These are phyloP conservation scores for Diaporthe sp. DNA, from an alignment of 2,329 filamentous ascomycete genomes.

Conservation along the genomic window DNA sequence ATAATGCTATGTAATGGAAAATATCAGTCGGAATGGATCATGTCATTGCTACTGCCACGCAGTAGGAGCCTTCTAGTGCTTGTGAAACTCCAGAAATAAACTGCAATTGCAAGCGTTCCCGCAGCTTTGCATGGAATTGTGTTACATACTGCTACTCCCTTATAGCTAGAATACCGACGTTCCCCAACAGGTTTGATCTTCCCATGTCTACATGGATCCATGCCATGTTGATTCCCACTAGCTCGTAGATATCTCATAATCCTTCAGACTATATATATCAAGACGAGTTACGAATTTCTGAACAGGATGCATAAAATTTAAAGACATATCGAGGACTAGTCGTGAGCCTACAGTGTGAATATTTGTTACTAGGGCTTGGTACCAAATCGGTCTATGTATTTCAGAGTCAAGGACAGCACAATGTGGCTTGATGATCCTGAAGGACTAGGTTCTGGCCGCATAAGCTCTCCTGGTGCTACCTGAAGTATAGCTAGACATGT, in stretches of 20 bases:
- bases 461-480: neutral
- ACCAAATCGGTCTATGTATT: neutral
- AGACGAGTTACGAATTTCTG: neutral
- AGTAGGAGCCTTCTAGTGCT: neutral
- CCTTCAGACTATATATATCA: neutral
- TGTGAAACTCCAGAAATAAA: too few relatives aligned
- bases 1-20: neutral
- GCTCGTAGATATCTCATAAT: neutral
- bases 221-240: neutral
- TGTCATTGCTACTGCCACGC: neutral
- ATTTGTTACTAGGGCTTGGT: neutral
- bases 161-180: too few relatives aligned
- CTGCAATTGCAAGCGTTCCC: neutral
- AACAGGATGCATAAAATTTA: neutral
- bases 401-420: neutral
- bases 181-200: neutral
- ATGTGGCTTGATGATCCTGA: neutral
- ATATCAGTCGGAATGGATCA: neutral
- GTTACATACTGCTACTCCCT: too few relatives aligned
- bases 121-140: neutral
- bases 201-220: neutral
- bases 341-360: neutral
- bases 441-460: neutral
- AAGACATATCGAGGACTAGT: neutral
- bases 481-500: neutral